Evolutionary conservation across 2,329 filamentous ascomycete species (phyloP).

Genomic region (Phymatotrichopsis omnivora): DNA sequence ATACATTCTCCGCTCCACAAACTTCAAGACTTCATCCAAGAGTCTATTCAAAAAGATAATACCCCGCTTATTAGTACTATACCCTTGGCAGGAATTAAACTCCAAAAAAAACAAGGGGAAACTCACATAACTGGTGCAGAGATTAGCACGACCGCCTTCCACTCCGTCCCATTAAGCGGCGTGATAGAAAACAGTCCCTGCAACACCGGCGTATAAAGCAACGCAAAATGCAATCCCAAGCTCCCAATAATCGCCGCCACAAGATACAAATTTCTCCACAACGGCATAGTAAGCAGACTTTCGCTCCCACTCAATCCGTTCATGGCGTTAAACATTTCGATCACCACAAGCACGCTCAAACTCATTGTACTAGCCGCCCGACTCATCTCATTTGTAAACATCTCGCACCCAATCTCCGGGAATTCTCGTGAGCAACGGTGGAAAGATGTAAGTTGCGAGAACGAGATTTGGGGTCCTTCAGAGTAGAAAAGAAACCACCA

Average conservation of each 20-base stretch:
- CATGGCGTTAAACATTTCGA: conserved; percentile 99
- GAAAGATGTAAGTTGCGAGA: conserved; percentile 84
- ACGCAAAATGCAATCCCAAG: conserved; percentile 88
- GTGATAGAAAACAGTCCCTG: conserved; percentile 82
- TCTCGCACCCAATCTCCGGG: conserved; percentile 79
- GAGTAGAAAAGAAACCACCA: conserved; percentile 99
- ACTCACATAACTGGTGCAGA: conserved; percentile 89
- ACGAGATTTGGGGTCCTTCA: conserved; percentile 79
- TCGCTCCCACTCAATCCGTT: conserved; percentile 94
- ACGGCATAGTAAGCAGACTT: conserved; percentile 78
- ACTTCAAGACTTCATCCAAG: conserved; percentile 77
- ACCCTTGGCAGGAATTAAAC: not conserved
- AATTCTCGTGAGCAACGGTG: conserved; percentile 82
- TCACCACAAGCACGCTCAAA: conserved; percentile 83
- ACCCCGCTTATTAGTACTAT: conserved; percentile 25
- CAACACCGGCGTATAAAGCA: conserved; percentile 83
- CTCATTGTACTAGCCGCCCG: conserved; percentile 89
- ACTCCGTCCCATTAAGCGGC: conserved; percentile 74
- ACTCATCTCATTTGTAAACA: conserved; percentile 78
- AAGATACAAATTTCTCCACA: conserved; percentile 99
- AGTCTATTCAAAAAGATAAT: conserved; percentile 41
- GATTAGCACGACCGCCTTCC: conserved; percentile 81
- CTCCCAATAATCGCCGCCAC: conserved; percentile 88
- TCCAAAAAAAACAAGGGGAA: too few species aligned
- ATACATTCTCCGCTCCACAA: conserved; percentile 49